Percentiles rank a stretch among this genome's conserved stretches.
Conservation (phyloP, 2,329 filamentous ascomycete species). For the Fusarium cyanostomum region DNA sequence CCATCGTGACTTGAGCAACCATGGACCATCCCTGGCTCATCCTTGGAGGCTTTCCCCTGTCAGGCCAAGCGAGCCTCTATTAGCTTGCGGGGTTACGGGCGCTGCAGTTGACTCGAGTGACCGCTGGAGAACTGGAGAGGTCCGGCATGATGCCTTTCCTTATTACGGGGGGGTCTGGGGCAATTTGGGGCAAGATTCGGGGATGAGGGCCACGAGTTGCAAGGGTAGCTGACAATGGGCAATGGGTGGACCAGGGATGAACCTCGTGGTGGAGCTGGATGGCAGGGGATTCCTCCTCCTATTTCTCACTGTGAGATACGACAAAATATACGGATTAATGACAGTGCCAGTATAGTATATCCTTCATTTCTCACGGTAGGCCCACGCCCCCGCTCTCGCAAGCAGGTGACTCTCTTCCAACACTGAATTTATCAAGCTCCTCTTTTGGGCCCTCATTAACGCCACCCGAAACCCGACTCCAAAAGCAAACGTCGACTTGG, state of each 20-base stretch:
- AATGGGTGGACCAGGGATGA: neutral
- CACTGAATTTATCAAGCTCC: slow-evolving; percentile 3
- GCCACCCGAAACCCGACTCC: slow-evolving; percentile 19
- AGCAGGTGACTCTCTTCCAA: slow-evolving; percentile 32
- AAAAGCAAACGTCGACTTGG: slow-evolving; percentile 22
- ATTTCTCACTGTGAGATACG: slow-evolving; percentile 7
- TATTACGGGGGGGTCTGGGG: slow-evolving; percentile 1
- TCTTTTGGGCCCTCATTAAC: slow-evolving; percentile 18
- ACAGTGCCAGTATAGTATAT: slow-evolving; percentile 4
- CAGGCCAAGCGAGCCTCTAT: slow-evolving; percentile 28
- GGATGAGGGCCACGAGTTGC: slow-evolving; percentile 22
- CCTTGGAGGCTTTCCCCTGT: slow-evolving; percentile 32
- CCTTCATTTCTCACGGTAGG: neutral
- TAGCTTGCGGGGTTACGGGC: slow-evolving; percentile 42
- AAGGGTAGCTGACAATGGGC: slow-evolving; percentile 12
- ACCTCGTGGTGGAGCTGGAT: slow-evolving; percentile 4
- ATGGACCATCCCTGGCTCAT: slow-evolving; percentile 36
- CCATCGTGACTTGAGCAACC: slow-evolving; percentile 42
- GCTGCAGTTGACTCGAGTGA: slow-evolving; percentile 16
- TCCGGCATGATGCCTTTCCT: neutral
- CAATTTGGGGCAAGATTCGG: slow-evolving; percentile 16
- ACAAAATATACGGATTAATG: fast-evolving
- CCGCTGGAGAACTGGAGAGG: slow-evolving; percentile 13
- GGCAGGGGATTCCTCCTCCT: slow-evolving; percentile 1
- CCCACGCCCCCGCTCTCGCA: slow-evolving; percentile 20